Conservation (phyloP, 2,329 filamentous ascomycete species). For the Stagonosporopsis tanaceti region DNA sequence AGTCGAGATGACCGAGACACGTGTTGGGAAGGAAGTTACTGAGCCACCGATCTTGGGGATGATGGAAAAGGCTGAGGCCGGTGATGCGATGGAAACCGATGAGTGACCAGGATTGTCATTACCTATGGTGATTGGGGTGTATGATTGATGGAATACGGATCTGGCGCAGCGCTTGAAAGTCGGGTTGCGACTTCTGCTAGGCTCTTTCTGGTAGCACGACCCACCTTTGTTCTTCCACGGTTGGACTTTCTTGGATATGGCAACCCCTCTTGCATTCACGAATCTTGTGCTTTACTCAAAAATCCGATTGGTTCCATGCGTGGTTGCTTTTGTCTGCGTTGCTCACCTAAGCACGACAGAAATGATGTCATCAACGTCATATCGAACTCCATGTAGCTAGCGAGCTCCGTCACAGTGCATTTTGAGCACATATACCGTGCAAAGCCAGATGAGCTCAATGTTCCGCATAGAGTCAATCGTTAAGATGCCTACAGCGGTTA, state of each 20-base stretch:
- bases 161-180: too few species aligned
- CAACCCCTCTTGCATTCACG: too few species aligned
- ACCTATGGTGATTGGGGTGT: too few species aligned
- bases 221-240: too few species aligned
- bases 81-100: too few species aligned
- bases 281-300: too few species aligned
- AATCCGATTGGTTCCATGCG: too few species aligned
- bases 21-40: not conserved
- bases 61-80: not conserved
- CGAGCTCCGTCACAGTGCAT: not conserved
- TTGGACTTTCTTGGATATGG: too few species aligned
- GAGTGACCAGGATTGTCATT: not conserved
- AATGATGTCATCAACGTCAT: conserved; percentile 5
- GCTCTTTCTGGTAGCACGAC: too few species aligned
- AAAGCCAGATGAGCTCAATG: not conserved
- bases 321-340: too few species aligned
- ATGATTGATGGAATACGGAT: not conserved
- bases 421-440: not conserved
- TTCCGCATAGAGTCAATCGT: not conserved
- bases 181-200: too few species aligned
- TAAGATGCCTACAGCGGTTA: conserved; percentile 44
- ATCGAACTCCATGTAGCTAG: not conserved
- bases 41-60: not conserved
- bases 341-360: too few species aligned
- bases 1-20: not conserved